These are phyloP conservation scores for Caulochytrium protostelioides DNA, from an alignment of 371 early-diverging fungal species.

Conservation along the genomic window DNA sequence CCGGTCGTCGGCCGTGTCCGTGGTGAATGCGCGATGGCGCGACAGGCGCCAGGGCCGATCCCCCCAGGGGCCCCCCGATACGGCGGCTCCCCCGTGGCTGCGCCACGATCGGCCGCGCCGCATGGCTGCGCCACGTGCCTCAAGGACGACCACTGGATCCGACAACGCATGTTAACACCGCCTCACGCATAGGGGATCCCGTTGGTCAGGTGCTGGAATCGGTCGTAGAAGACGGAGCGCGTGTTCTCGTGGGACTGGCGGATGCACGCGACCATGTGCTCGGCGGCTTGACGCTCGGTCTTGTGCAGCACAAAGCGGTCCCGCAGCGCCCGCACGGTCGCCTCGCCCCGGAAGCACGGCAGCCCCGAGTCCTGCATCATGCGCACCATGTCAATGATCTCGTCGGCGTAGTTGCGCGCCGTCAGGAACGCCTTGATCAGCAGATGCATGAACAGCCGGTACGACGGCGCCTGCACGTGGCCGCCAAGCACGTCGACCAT, in stretches of 20 bases:
- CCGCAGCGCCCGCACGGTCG: slow-evolving; percentile 64
- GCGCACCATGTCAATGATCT: slow-evolving; percentile 70
- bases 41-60: too few relatives aligned
- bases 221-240: slow-evolving; percentile 31
- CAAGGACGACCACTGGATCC: too few relatives aligned
- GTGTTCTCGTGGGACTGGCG: slow-evolving; percentile 73
- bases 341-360: slow-evolving; percentile 83
- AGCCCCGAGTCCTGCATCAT: slow-evolving; percentile 90
- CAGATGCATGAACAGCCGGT: slow-evolving; percentile 66
- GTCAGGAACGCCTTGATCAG: slow-evolving; percentile 82
- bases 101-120: too few relatives aligned
- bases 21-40: too few relatives aligned
- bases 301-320: slow-evolving; percentile 78
- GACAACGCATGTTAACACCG: too few relatives aligned
- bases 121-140: too few relatives aligned
- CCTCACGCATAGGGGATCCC: slow-evolving; percentile 37
- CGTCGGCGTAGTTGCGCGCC: slow-evolving; percentile 57
- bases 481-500: slow-evolving; percentile 95
- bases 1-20: too few relatives aligned
- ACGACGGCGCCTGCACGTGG: slow-evolving; percentile 53
- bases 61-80: too few relatives aligned
- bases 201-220: slow-evolving; percentile 38
- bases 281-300: slow-evolving; percentile 75
- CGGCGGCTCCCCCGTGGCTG: too few relatives aligned
- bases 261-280: slow-evolving; percentile 80